These are phyloP conservation scores for Leptographium radiaticola DNA, from an alignment of 2,329 filamentous ascomycete genomes.

Conservation along the genomic window DNA sequence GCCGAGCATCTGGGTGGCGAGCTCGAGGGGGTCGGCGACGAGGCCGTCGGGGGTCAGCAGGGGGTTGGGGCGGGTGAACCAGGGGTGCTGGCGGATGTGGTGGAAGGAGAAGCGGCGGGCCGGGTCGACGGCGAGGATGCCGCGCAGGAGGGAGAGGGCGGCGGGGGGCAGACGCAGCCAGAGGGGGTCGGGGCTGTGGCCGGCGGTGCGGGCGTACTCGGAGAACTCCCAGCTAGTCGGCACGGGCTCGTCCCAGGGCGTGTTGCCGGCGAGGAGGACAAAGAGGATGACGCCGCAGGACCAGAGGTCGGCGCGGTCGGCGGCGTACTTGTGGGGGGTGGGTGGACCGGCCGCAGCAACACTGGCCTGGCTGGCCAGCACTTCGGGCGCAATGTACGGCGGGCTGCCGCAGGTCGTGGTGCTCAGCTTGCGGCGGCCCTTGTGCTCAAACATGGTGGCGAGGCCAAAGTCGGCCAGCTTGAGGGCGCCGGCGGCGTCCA, in stretches of 20 bases:
- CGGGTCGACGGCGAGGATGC: constrained; percentile 80
- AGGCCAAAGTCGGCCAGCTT: constrained; percentile 97
- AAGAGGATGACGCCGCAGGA: constrained; percentile 97
- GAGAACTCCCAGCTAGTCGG: constrained; percentile 72
- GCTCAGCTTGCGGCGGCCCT: constrained; percentile 68
- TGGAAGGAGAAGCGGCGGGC: constrained; percentile 69
- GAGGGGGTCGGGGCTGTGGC: constrained; percentile 71
- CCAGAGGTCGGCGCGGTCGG: constrained; percentile 87
- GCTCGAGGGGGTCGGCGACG: constrained; percentile 62
- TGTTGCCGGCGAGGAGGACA: constrained; percentile 88
- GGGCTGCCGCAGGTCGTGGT: constrained; percentile 89
- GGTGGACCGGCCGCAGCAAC: constrained; percentile 28
- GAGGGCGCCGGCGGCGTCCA: constrained; percentile 71
- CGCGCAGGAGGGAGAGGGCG: constrained; percentile 70
- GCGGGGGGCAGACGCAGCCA: constrained; percentile 68
- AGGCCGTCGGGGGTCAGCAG: constrained; percentile 63
- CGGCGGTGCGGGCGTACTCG: constrained; percentile 69
- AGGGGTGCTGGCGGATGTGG: constrained; percentile 80
- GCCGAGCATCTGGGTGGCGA: constrained; percentile 94
- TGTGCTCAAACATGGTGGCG: constrained; percentile 84
- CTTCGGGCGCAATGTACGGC: constrained; percentile 94
- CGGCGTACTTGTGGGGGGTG: constrained; percentile 44
- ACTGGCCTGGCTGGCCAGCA: constrained; percentile 40
- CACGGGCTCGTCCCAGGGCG: constrained; percentile 92
- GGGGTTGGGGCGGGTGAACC: constrained; percentile 77